Evolutionary conservation across 2,329 filamentous ascomycete species (phyloP).

Genomic region (Dactylellina haptotyla): DNA sequence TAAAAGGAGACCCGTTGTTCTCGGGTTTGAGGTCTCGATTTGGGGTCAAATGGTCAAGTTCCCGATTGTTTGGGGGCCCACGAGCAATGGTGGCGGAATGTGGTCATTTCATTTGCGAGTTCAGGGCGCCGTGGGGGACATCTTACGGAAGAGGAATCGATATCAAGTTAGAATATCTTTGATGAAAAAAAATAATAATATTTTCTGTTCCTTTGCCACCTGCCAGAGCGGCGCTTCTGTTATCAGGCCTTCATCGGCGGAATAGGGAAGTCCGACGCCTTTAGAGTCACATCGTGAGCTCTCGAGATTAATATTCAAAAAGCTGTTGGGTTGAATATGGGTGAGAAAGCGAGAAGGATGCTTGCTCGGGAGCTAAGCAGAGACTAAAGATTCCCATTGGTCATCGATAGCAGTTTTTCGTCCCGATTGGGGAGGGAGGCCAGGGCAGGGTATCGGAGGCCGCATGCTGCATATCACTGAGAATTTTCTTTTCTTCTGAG

Average conservation of each 20-base stretch:
- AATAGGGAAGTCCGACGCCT: not conserved
- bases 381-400: slow-evolving; percentile 44
- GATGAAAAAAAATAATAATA: no score
- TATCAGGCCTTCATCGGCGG: slow-evolving; percentile 5
- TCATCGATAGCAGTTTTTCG: slow-evolving; percentile 25
- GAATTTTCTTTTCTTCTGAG: slow-evolving; percentile 46
- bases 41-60: slow-evolving; percentile 10
- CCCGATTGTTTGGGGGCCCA: slow-evolving; percentile 13
- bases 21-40: not conserved
- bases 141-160: not conserved
- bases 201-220: no score
- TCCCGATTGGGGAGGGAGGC: slow-evolving; percentile 33
- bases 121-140: slow-evolving; percentile 23
- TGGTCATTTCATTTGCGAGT: slow-evolving; percentile 14
- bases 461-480: slow-evolving; percentile 52
- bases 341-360: not conserved
- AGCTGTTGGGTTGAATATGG: not conserved
- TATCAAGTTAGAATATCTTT: no score
- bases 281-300: not conserved
- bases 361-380: slow-evolving; percentile 19
- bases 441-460: slow-evolving; percentile 27
- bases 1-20: not conserved
- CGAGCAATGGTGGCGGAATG: slow-evolving; percentile 31
- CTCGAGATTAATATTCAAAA: slow-evolving; percentile 1
- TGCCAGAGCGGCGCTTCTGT: no score